Conservation (phyloP, 1,139 yeast species). For the Taphrina betulina region DNA sequence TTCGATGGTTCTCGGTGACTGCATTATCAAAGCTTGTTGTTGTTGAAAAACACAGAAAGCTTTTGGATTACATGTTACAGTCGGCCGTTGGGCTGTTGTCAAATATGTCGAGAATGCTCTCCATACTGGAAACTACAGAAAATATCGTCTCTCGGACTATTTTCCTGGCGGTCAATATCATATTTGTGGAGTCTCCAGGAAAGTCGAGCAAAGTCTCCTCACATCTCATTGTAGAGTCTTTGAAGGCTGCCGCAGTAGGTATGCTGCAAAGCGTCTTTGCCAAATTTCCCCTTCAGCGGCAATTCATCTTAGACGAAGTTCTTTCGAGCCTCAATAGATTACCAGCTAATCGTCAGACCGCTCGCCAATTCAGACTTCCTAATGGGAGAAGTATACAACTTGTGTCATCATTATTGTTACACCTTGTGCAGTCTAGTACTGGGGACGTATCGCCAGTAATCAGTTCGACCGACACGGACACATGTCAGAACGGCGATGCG, state of each 20-base stretch:
- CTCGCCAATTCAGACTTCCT: conserved; percentile 50
- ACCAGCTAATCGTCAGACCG: conserved; percentile 49
- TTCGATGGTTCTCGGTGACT: conserved; percentile 38
- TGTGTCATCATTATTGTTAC: conserved; percentile 51
- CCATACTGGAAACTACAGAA: conserved; percentile 42
- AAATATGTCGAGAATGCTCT: conserved; percentile 21
- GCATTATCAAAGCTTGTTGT: background rate
- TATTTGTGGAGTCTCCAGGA: conserved; percentile 44
- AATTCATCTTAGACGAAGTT: conserved; percentile 61
- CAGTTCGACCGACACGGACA: background rate
- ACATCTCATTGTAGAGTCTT: conserved; percentile 7
- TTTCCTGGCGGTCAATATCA: conserved; percentile 48
- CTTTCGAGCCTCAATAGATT: conserved; percentile 54
- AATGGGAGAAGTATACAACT: conserved; percentile 54
- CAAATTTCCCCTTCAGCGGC: conserved; percentile 53
- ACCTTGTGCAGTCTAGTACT: conserved; percentile 49
- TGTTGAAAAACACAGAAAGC: conserved; percentile 14
- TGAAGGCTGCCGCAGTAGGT: conserved; percentile 44
- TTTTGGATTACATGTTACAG: conserved; percentile 5
- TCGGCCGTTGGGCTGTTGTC: conserved; percentile 5
- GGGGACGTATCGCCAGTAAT: background rate
- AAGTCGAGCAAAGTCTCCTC: conserved; percentile 32
- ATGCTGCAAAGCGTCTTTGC: conserved; percentile 52
- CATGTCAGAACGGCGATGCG: background rate
- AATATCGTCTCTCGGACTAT: conserved; percentile 54